Evolutionary conservation across 106 monocot genomes (phyloP), one percentile per base, ranked within the genome.

Genomic region (Dendrobium huoshanense): DNA sequence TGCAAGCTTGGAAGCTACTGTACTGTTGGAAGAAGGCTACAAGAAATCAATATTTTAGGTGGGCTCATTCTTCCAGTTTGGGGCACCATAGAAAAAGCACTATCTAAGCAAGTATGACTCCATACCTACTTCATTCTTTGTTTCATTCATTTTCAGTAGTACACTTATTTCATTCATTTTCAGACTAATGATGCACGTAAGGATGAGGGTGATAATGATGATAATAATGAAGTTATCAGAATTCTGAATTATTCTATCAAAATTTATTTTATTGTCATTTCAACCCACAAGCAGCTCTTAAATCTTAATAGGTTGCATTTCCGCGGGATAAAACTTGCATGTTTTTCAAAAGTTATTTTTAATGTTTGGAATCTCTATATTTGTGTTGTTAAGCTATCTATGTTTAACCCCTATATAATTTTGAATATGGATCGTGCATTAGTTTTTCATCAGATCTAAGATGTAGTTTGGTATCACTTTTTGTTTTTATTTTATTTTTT

Each of bases 1-100:
- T 99, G 99, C 77, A 99, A 95, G 86, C 31, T 95, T 81, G 95
- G 92, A 22, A 86, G 67, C 78, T 92, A 91, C 75, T 99, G 99
- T 85, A 99, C 95, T 41, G 92, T 99, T 82, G 99, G 99, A 55
- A 93, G 93, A 88, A 87, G 95, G 84, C 82, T 95, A 72, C 99
- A 99, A 86, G 99, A 95, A 79, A 88, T 95, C 7, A 88, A 90
- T 79, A 86, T 99, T 44, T 83, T 99, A 78, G 99, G 99, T 77
- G 99, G 99, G 13, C 88, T 99, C 41, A 93, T 95, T 83, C 91
- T 99, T 87, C 99, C 95, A 67, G 88, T 99, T n/a, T 99, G 99
- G 99, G 86, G 91, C 79, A 91, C 86, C 41, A 90, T 99, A 75
- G 99, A 99, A 80, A 95, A 93, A 81, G 95, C 99, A 5, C 88